Evolutionary conservation across 192 early-diverging fungal species (phyloP), one percentile per base, ranked within the genome.

Genomic region (Physocladia obscura): DNA sequence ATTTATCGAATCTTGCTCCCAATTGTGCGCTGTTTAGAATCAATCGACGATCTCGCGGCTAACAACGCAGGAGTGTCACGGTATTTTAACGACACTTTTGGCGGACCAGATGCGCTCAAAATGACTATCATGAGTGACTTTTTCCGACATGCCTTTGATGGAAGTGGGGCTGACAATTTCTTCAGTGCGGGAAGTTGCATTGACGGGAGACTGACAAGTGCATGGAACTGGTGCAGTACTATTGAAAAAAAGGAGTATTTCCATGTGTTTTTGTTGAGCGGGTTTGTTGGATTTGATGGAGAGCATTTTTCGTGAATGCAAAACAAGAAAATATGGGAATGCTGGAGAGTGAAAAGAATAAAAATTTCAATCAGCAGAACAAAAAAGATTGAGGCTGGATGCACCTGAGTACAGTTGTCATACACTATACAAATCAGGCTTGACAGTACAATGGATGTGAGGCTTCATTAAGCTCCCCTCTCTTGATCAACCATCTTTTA

Each of bases 111-210:
- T 29, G 58, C 76, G 15, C 79, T 89, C 24, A 84, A 76, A 34
- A 93, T 93, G 74, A 76, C 71, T 22, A 93, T 99, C 44, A 75
- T 94, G 70, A 38, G 86, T 84, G 96, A 99, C 62, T 99, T 99
- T 74, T 99, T 99, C 89, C 81, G 91, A 26, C 89, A 90, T 62
- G 97, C 91, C 0, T 99, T 99, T 79, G 96, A 99, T 76, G 97
- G 97, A 0, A 94, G 93, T 47, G 97, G 97, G 2, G 93, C 93
- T 0, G 81, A 82, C 52, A 82, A 82, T 57, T 82, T 82, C 44
- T 82, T 81, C 63, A 74, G 73, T 75, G 71, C 70, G 4, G 67
- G 40, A 3, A 40, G 80, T 27, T 99, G 97, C 73, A 97, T 99
- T 81, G 97, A 99, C 62, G 97, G 95, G 38, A 81, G 97, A 50